These are phyloP conservation scores for Albophoma yamanashiensis DNA, from an alignment of 2,329 filamentous ascomycete genomes.

Conservation along the genomic window DNA sequence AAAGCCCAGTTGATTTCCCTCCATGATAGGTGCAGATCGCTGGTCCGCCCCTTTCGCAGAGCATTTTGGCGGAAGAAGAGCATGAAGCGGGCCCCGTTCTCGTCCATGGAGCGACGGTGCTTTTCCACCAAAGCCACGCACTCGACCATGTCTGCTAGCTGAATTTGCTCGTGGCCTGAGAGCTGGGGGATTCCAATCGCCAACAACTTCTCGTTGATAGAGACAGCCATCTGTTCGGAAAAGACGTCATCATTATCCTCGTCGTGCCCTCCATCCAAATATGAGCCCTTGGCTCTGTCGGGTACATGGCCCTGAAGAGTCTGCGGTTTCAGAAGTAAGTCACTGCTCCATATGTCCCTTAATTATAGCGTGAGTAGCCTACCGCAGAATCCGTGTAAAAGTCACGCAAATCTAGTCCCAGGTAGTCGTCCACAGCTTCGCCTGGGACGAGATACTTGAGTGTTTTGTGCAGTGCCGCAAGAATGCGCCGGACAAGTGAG, in stretches of 20 bases:
- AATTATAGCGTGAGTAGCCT: not conserved
- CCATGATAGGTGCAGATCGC: slow-evolving; percentile 59
- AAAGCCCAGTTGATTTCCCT: slow-evolving; percentile 80
- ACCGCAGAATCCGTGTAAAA: slow-evolving; percentile 3
- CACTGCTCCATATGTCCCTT: not conserved
- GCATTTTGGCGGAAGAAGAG: slow-evolving; percentile 78
- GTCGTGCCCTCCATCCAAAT: slow-evolving; percentile 28
- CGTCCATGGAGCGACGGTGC: slow-evolving; percentile 80
- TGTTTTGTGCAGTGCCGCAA: slow-evolving; percentile 61
- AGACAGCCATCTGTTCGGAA: slow-evolving; percentile 57
- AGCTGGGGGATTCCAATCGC: slow-evolving; percentile 67
- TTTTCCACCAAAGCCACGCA: slow-evolving; percentile 77
- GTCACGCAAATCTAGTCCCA: slow-evolving; percentile 34
- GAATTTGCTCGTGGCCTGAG: slow-evolving; percentile 77
- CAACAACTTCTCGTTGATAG: slow-evolving; percentile 68
- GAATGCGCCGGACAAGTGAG: slow-evolving; percentile 56
- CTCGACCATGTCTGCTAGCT: slow-evolving; percentile 73
- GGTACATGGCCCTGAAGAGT: not conserved
- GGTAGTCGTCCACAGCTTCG: slow-evolving; percentile 67
- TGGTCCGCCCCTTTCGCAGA: slow-evolving; percentile 54
- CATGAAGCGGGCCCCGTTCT: slow-evolving; percentile 79
- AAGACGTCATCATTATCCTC: slow-evolving; percentile 54
- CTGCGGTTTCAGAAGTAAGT: not conserved
- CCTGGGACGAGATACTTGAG: slow-evolving; percentile 78
- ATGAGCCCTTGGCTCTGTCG: slow-evolving; percentile 22